Evolutionary conservation across 371 early-diverging fungal species (phyloP).

Genomic region (Mucor sp.): DNA sequence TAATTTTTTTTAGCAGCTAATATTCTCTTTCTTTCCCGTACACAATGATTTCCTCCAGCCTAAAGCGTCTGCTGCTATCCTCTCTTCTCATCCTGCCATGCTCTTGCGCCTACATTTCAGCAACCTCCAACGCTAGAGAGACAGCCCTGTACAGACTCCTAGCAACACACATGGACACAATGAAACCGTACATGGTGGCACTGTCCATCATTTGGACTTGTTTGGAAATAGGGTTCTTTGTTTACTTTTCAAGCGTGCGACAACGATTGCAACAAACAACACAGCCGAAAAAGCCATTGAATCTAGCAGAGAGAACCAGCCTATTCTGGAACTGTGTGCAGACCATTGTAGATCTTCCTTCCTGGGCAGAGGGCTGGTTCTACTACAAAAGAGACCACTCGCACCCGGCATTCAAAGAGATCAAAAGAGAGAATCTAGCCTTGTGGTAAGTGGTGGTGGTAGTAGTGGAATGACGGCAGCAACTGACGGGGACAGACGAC

Average conservation of each 20-base stretch:
- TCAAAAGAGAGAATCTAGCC: constrained; percentile 51
- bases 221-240: constrained; percentile 45
- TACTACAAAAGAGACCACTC: constrained; percentile 35
- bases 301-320: constrained; percentile 28
- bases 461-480: too few relatives aligned
- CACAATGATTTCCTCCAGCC: not conserved
- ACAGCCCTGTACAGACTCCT: not conserved
- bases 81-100: not conserved
- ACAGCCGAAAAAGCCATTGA: constrained; percentile 17
- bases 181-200: not conserved
- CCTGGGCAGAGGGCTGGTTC: constrained; percentile 60
- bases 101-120: not conserved
- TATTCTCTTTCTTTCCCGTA: not conserved
- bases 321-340: constrained; percentile 50
- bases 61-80: not conserved
- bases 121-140: not conserved
- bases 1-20: not conserved
- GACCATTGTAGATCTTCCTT: constrained; percentile 33
- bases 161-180: not conserved
- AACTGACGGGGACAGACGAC: not conserved
- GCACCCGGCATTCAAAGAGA: constrained; percentile 44
- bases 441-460: constrained; percentile 56
- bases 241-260: constrained; percentile 35
- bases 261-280: constrained; percentile 32
- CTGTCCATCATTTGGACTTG: constrained; percentile 32